Conservation (phyloP, 2,329 filamentous ascomycete genomes). For the Calonectria henricotiae region DNA sequence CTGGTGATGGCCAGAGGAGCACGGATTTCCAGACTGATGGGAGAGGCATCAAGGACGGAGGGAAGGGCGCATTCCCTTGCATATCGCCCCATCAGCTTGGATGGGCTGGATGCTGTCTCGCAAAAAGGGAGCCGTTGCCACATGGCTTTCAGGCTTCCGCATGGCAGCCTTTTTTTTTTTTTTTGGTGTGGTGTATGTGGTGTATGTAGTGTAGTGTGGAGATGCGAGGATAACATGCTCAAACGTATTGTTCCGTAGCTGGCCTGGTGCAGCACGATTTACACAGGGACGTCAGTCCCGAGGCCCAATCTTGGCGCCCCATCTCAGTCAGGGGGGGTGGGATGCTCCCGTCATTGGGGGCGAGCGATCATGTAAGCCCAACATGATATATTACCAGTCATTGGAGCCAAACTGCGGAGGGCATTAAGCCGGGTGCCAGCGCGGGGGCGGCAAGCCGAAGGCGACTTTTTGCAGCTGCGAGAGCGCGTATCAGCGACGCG, state of each 20-base stretch:
- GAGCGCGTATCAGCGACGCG: slow-evolving; percentile 29
- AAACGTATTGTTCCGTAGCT: slow-evolving; percentile 6
- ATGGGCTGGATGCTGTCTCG: slow-evolving; percentile 30
- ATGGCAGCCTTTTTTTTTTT: slow-evolving; percentile 27
- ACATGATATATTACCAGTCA: slow-evolving; percentile 38
- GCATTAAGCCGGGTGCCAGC: neutral
- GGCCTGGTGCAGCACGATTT: neutral
- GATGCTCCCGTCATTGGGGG: slow-evolving; percentile 12
- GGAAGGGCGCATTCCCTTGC: slow-evolving; percentile 2
- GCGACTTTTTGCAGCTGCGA: slow-evolving; percentile 34
- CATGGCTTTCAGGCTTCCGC: slow-evolving; percentile 35
- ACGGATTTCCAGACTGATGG: slow-evolving; percentile 19
- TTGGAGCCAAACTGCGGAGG: slow-evolving; percentile 19
- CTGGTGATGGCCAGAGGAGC: slow-evolving; percentile 22
- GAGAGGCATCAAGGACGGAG: slow-evolving; percentile 6
- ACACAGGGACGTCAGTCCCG: slow-evolving; percentile 1
- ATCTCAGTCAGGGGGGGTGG: slow-evolving; percentile 3
- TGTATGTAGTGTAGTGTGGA: slow-evolving; percentile 11
- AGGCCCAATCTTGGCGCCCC: neutral
- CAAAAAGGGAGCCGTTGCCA: slow-evolving; percentile 29
- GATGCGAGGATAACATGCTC: slow-evolving; percentile 20
- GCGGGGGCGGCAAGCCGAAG: slow-evolving; percentile 19
- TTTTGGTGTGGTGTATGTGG: no score
- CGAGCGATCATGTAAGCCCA: slow-evolving; percentile 22
- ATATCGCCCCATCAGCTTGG: slow-evolving; percentile 32